phyloP scores from a whole-genome alignment of 140 eudicot genomes.

The Bidens hawaiensis region DNA sequence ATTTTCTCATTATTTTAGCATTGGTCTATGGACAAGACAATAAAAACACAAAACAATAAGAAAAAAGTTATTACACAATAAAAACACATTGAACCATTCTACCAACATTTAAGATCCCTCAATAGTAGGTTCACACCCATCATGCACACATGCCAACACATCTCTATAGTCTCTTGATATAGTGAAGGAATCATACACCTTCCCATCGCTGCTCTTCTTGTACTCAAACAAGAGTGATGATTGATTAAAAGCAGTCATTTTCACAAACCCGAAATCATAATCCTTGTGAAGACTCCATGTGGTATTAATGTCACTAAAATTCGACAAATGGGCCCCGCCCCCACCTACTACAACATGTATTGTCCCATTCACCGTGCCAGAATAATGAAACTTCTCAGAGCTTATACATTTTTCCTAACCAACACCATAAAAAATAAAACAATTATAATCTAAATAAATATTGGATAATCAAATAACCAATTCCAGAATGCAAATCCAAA shows the following conservation, averaged over 20 bases:
- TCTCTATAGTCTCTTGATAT: conserved; percentile 41
- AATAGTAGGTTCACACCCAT: conserved; percentile 44
- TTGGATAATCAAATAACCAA: too few relatives aligned
- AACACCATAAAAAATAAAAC: conserved; percentile 1
- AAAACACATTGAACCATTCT: neutral
- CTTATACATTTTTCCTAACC: conserved; percentile 33
- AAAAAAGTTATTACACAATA: too few relatives aligned
- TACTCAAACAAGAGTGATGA: conserved; percentile 43
- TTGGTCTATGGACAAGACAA: neutral
- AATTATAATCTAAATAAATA: too few relatives aligned
- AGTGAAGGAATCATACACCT: conserved; percentile 40
- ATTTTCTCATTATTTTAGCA: conserved; percentile 6
- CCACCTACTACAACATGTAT: conserved; percentile 45
- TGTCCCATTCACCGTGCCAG: conserved; percentile 38
- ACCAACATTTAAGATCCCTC: conserved; percentile 15
- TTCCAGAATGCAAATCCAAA: too few relatives aligned
- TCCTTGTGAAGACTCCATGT: conserved; percentile 39
- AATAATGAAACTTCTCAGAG: conserved; percentile 32
- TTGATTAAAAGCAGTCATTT: conserved; percentile 40
- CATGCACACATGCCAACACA: conserved; percentile 44
- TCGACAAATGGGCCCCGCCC: conserved; percentile 37
- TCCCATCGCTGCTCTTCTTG: conserved; percentile 42
- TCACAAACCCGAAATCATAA: conserved; percentile 36
- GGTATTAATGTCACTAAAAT: conserved; percentile 21
- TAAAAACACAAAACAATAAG: too few relatives aligned